These are phyloP conservation scores for Backusella macrospora DNA, from an alignment of 192 early-diverging fungal genomes.

Conservation along the genomic window DNA sequence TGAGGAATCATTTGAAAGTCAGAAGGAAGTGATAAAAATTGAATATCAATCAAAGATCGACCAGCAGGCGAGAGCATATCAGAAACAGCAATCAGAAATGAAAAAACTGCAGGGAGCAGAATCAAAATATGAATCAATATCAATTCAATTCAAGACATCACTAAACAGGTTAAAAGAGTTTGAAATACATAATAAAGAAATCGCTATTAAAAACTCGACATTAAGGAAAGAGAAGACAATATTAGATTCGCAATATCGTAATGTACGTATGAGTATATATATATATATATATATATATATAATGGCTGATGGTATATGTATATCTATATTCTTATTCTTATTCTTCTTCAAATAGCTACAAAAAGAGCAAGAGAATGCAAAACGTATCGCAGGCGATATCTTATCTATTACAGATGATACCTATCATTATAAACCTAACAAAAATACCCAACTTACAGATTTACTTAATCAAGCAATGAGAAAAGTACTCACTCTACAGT, in stretches of 20 bases:
- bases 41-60: conserved; percentile 18
- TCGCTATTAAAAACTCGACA: neutral
- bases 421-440: neutral
- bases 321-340: neutral
- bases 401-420: conserved; percentile 8
- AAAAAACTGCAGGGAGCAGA: neutral
- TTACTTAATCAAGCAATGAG: neutral
- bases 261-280: neutral
- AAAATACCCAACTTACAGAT: neutral
- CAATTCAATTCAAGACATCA: neutral
- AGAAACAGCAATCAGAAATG: too few relatives aligned
- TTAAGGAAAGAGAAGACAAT: conserved; percentile 6
- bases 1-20: neutral
- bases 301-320: neutral
- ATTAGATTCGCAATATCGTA: neutral
- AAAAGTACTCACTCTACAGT: neutral
- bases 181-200: neutral
- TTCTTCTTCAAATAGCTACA: neutral
- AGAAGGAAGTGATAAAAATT: conserved; percentile 22
- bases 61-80: neutral
- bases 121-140: neutral
- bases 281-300: neutral
- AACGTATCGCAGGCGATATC: conserved; percentile 8
- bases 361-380: conserved; percentile 7
- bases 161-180: neutral